Conservation (phyloP, 208 protist genomes). For the Trypanosoma caninum region DNA sequence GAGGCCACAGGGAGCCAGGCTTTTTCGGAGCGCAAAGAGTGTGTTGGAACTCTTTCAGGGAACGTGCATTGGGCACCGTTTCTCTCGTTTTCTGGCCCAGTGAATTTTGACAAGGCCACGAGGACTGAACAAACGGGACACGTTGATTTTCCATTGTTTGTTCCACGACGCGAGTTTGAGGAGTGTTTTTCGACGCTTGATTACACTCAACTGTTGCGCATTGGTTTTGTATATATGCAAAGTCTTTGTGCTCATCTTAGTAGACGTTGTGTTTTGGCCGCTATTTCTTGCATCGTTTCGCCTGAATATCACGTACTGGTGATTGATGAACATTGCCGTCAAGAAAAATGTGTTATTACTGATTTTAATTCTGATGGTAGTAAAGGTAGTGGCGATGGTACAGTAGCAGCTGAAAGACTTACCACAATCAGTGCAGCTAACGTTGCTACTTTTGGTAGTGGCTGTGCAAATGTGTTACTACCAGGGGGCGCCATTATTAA, state of each 20-base stretch:
- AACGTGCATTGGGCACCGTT: slow-evolving; percentile 35
- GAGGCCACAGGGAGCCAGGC: slow-evolving; percentile 32
- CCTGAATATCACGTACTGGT: slow-evolving; percentile 20
- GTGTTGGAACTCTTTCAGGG: slow-evolving; percentile 31
- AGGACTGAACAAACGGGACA: slow-evolving; percentile 9
- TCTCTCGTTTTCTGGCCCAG: slow-evolving; percentile 21
- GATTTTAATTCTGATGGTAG: no score
- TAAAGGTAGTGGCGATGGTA: no score
- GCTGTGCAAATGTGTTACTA: no score
- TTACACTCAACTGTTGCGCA: slow-evolving; percentile 10
- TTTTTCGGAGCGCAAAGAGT: slow-evolving; percentile 28
- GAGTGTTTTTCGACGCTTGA: slow-evolving; percentile 27
- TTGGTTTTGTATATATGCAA: slow-evolving; percentile 21
- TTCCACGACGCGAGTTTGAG: slow-evolving; percentile 35
- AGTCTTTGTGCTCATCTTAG: slow-evolving; percentile 27
- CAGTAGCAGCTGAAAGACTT: no score
- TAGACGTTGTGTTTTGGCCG: slow-evolving; percentile 28
- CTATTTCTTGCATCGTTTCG: slow-evolving; percentile 24
- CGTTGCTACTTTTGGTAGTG: no score
- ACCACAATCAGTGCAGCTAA: no score
- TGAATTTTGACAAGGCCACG: slow-evolving; percentile 28
- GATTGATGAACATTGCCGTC: not conserved
- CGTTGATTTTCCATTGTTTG: slow-evolving; percentile 17
- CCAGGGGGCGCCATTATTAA: no score
- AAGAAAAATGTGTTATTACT: not conserved